These are phyloP conservation scores for Chlamydomonas sphaeroides DNA, from an alignment of 139 green algal species.

Conservation along the genomic window DNA sequence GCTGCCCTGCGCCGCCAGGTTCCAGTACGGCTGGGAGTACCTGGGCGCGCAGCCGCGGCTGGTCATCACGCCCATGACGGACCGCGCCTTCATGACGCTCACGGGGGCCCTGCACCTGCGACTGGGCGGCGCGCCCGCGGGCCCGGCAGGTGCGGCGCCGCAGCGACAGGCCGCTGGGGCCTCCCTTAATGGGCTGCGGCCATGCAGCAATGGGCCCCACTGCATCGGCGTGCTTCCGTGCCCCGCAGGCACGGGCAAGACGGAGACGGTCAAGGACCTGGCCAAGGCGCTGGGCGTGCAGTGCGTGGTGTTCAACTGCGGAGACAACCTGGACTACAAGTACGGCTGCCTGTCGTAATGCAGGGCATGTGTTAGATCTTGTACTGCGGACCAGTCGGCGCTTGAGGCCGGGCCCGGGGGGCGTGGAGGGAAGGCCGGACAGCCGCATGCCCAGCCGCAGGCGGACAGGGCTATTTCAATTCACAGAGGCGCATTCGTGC, in stretches of 20 bases:
- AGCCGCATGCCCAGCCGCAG: no score
- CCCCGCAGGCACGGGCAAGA: conserved; percentile 78
- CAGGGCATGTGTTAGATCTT: no score
- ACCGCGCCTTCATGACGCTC: conserved; percentile 84
- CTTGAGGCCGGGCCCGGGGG: no score
- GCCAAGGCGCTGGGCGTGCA: conserved; percentile 62
- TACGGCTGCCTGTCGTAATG: no score
- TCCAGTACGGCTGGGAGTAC: conserved; percentile 88
- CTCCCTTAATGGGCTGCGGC: background rate
- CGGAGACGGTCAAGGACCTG: conserved; percentile 86
- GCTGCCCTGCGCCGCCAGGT: conserved; percentile 28
- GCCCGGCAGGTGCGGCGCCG: conserved; percentile 39
- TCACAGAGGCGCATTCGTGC: no score
- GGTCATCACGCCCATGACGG: conserved; percentile 87
- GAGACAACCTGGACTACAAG: conserved; percentile 84
- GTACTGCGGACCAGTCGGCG: no score
- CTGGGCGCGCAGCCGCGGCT: conserved; percentile 81
- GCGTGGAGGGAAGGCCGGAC: no score
- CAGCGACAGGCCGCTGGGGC: no score
- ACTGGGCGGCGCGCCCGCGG: conserved; percentile 81
- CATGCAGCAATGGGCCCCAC: no score
- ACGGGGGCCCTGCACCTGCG: conserved; percentile 82
- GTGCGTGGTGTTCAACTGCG: conserved; percentile 91
- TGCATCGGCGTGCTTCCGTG: no score
- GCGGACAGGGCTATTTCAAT: no score